Evolutionary conservation across 768 basidiomycete genomes (phyloP), one percentile per base, ranked within the genome.

Genomic region (Suillus spraguei): DNA sequence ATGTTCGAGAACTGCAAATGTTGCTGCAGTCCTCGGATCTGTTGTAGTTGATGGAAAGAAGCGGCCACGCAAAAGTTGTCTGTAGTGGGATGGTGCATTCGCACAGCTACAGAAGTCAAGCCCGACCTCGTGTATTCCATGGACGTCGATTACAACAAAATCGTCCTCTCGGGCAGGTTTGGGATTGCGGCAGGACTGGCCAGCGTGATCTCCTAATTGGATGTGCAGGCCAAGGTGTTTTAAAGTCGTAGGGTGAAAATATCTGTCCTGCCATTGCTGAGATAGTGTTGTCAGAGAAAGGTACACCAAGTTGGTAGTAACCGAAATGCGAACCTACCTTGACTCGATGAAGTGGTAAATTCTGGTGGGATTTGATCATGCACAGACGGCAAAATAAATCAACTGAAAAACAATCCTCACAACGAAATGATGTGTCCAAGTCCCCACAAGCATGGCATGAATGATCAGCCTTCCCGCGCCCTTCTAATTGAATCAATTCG

Each of bases 51-150:
- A n/a, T n/a, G n/a, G n/a, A n/a, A n/a, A n/a, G n/a, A n/a, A n/a
- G n/a, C n/a, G 63, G 1, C 58, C 36, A 46, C 74, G 71, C 1
- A 81, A 69, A 10, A 81, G 72, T 61, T 81, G 78, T 47, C 46
- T 47, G 46, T 42, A 71, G 64, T 1, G 71, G 64, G 2, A 47
- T 47, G 46, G 46, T 47, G 46, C 46, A 47, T 47, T 24, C 22
- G 65, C 60, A 42, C 72, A 73, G 2, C 55, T 52, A 38, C 72
- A 74, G 53, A 68, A 73, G 38, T 65, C 62, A 7, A 72, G 49
- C 32, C 14, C 47, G 17, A 74, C 67, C 1, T 35, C 39, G 59
- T 74, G 71, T 44, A 74, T 65, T 47, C 46, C 46, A 47, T 47
- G 46, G 22, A 47, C 22, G 4, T 47, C 22, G 22, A 47, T 47